These are phyloP conservation scores for Butyriboletus appendiculatus DNA, from an alignment of 1,284 basidiomycete species.

Conservation along the genomic window DNA sequence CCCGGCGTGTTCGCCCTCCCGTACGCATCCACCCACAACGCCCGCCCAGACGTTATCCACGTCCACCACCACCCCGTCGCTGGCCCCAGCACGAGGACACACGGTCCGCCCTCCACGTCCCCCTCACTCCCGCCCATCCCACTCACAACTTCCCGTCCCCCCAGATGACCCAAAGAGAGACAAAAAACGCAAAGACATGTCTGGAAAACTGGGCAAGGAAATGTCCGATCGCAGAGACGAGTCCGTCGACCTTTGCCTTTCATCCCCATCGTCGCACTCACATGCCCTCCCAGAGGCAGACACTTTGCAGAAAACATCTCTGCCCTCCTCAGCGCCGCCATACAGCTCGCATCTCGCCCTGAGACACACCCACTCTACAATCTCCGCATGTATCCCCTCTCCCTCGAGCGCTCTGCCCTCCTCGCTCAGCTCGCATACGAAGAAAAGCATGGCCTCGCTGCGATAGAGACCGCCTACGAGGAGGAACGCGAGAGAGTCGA, in stretches of 20 bases:
- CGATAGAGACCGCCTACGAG: slow-evolving; percentile 67
- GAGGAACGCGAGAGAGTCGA: slow-evolving; percentile 76
- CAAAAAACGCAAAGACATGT: slow-evolving; percentile 64
- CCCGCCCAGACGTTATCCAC: slow-evolving; percentile 35
- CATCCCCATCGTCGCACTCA: slow-evolving; percentile 12
- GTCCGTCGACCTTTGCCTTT: slow-evolving; percentile 45
- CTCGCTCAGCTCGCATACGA: slow-evolving; percentile 63
- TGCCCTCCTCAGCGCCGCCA: slow-evolving; percentile 52
- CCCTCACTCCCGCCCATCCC: neutral
- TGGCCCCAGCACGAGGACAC: slow-evolving; percentile 41
- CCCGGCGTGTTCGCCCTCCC: slow-evolving; percentile 54
- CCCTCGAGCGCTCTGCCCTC: slow-evolving; percentile 71
- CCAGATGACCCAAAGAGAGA: slow-evolving; percentile 52
- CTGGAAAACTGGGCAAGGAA: slow-evolving; percentile 69
- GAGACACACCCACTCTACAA: slow-evolving; percentile 64
- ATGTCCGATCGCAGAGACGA: slow-evolving; percentile 71
- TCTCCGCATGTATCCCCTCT: slow-evolving; percentile 66
- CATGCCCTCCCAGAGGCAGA: slow-evolving; percentile 41
- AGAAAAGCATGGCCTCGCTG: slow-evolving; percentile 62
- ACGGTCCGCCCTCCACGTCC: slow-evolving; percentile 32
- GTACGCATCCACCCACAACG: slow-evolving; percentile 45
- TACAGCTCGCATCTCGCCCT: slow-evolving; percentile 65
- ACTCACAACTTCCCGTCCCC: slow-evolving; percentile 10
- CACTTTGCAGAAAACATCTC: slow-evolving; percentile 57
- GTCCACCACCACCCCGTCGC: slow-evolving; percentile 34